Base-by-base conservation (phyloP, 352 stramenopile species). In the Chrysophaeum taylorii region DNA sequence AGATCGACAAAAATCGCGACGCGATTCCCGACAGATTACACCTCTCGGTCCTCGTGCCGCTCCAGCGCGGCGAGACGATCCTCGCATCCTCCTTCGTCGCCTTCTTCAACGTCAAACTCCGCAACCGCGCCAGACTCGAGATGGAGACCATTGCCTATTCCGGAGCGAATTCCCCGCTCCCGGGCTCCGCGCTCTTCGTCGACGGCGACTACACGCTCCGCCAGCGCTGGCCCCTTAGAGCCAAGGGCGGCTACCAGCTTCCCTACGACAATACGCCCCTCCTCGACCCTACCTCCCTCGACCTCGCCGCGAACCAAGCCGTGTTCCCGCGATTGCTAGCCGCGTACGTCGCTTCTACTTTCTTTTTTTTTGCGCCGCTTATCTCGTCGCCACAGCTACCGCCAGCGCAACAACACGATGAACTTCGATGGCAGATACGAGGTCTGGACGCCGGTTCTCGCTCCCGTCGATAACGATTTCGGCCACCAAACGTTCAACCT, bases 141-240 rank as follows among this genome's bases (percentile, higher is more conserved):
- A 90, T 91, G 81, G 84, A 91, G 60, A 78, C 78, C 4, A 5
- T 89, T 16, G 79, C 78, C 0, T 73, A 81, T 29, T 70, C 78
- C 60, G 78, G 73, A 4, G 70, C 84, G 67, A 74, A 74, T 9
- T 86, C 77, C 16, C 68, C 73, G 23, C 60, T 87, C 25, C 63
- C 77, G 16, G 81, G 78, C 9, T 62, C 73, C 14, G 69, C 72
- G 18, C 68, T 90, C 0, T 57, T 73, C 43, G 76, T 81, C 36
- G 84, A 89, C 29, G 86, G 86, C 14, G 81, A 90, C 33, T 73
- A 88, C n/a, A n/a, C 71, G 0, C 74, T 90, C 1, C 36, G 81
- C 33, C 83, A 88, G 70, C 77, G 81, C 23, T 71, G 60, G 41
- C 75, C 82, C 1, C 50, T 88, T 7, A 76, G 77, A 5, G 73